A percentile compares a stretch with the other conserved stretches of the same genome.
phyloP scores from a whole-genome alignment of 768 basidiomycete species.

The Leccinum subgranulosum region DNA sequence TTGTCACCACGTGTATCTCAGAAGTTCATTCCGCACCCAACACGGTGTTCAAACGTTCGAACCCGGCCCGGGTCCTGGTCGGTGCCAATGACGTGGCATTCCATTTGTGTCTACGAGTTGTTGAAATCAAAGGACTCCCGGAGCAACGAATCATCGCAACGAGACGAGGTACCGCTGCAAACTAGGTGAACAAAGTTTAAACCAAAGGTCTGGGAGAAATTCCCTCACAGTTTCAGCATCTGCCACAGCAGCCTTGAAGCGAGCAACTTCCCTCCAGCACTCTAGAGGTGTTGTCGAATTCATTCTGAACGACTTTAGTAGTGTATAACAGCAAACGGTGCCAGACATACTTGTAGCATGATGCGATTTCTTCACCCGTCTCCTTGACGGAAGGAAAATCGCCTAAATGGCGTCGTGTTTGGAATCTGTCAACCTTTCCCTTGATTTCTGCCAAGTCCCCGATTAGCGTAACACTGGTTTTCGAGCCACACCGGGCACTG shows the following conservation, averaged over 20 bases:
- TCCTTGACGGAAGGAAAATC: conserved; percentile 56
- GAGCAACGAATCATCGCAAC: conserved; percentile 36
- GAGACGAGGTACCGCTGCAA: conserved; percentile 63
- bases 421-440: conserved; percentile 69
- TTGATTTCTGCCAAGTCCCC: conserved; percentile 77
- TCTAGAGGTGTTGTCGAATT: conserved; percentile 57
- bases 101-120: background rate
- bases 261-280: conserved; percentile 70
- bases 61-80: background rate
- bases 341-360: conserved; percentile 65
- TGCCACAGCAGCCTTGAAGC: conserved; percentile 68
- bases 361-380: conserved; percentile 56
- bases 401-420: conserved; percentile 49
- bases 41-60: background rate
- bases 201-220: conserved; percentile 2
- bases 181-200: conserved; percentile 5
- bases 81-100: background rate
- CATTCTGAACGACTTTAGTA: conserved; percentile 21
- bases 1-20: background rate
- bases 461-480: conserved; percentile 58
- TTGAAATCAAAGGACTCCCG: background rate
- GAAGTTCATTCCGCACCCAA: background rate
- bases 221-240: conserved; percentile 61
- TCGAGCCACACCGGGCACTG: conserved; percentile 41
- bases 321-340: background rate